A percentile compares a stretch with the other conserved stretches of the same genome.
phyloP scores from a whole-genome alignment of 306 rosid genomes.

The Medicago truncatula region MtrunA17r5.0-ANR NC_053048.1:6121501-6122000 shows the following conservation, averaged over 20 bases:
- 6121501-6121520: too few relatives aligned
- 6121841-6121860: not conserved
- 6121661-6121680: too few relatives aligned
- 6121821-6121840: not conserved
- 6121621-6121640: too few relatives aligned
- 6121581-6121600: too few relatives aligned
- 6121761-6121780: not conserved
- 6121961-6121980: not conserved
- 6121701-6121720: not conserved
- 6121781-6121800: not conserved
- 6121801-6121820: not conserved
- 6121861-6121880: not conserved
- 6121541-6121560: too few relatives aligned
- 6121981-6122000: not conserved
- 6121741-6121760: not conserved
- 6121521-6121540: too few relatives aligned
- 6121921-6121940: not conserved
- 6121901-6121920: not conserved
- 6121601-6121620: too few relatives aligned
- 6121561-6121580: too few relatives aligned
- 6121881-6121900: not conserved
- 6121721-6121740: not conserved
- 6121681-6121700: not conserved
- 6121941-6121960: not conserved
- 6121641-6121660: too few relatives aligned